Evolutionary conservation across 345 rosid genomes (phyloP).

Genomic region (Mallotus nudiflorus): DNA sequence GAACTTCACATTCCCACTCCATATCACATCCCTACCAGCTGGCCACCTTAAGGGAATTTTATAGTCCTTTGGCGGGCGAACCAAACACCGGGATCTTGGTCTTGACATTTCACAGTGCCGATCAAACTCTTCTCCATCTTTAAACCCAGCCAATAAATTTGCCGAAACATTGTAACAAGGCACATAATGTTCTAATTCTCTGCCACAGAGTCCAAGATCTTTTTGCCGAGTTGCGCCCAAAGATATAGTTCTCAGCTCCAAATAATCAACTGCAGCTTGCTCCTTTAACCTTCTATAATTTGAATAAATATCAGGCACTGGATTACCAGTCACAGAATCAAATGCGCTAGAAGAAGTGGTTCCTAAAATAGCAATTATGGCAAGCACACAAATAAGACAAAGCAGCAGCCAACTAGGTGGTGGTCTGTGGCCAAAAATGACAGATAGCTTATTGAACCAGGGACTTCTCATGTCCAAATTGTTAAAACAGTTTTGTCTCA

Average conservation of each 20-base stretch:
- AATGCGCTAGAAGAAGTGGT: constrained; percentile 59
- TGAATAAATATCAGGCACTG: constrained; percentile 54
- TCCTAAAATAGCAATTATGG: constrained; percentile 63
- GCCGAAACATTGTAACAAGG: constrained; percentile 88
- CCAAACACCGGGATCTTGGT: constrained; percentile 55
- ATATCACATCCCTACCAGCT: constrained; percentile 87
- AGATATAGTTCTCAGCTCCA: constrained; percentile 66
- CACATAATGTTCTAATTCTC: constrained; percentile 83
- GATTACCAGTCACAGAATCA: constrained; percentile 46
- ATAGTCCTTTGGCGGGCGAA: constrained; percentile 94
- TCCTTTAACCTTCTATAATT: constrained; percentile 89
- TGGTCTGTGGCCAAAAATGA: constrained; percentile 67
- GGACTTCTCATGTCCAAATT: constrained; percentile 88
- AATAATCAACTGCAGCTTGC: constrained; percentile 84
- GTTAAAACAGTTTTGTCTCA: constrained; percentile 16
- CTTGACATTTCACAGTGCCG: constrained; percentile 77
- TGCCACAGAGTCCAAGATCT: constrained; percentile 77
- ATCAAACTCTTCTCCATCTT: constrained; percentile 85
- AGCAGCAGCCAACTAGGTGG: constrained; percentile 63
- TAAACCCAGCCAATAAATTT: constrained; percentile 69
- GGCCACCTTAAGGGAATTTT: constrained; percentile 97
- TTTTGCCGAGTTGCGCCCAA: constrained; percentile 49
- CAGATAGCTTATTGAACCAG: constrained; percentile 59
- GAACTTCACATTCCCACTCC: constrained; percentile 95
- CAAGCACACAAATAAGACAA: constrained; percentile 61